A percentile compares a stretch with the other conserved stretches of the same genome.
phyloP scores from a whole-genome alignment of 345 rosid genomes.

The Draba incana region DNA sequence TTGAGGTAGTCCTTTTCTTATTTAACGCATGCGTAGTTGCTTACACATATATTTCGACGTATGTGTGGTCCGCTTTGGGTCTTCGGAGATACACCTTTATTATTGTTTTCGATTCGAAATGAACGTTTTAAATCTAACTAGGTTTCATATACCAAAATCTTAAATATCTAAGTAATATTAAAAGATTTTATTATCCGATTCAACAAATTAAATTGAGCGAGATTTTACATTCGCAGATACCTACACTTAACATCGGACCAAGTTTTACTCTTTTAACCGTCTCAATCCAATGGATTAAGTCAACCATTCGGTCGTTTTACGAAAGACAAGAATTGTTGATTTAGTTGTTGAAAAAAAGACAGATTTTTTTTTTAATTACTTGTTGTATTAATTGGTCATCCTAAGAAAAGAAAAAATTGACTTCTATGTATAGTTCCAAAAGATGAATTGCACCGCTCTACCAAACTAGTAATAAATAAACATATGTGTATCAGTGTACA shows the following conservation, averaged over 20 bases:
- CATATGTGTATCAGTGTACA: too few relatives aligned
- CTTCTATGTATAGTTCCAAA: constrained; percentile 24
- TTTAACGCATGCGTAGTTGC: constrained; percentile 32
- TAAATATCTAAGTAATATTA: not conserved
- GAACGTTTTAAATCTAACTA: not conserved
- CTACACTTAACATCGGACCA: not conserved
- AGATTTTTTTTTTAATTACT: not conserved
- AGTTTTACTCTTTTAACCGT: not conserved
- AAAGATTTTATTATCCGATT: not conserved
- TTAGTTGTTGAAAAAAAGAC: constrained; percentile 11
- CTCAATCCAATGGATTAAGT: not conserved
- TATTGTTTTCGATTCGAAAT: not conserved
- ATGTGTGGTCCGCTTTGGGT: constrained; percentile 4
- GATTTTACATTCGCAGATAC: not conserved
- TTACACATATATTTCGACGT: constrained; percentile 24
- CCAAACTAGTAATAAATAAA: too few relatives aligned
- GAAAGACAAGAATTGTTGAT: constrained; percentile 9
- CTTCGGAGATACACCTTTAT: not conserved
- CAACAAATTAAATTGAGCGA: constrained; percentile 5
- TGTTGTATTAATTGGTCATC: not conserved
- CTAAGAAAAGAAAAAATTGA: not conserved
- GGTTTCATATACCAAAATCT: not conserved
- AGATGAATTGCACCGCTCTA: constrained; percentile 20
- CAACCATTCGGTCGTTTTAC: not conserved
- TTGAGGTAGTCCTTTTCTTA: constrained; percentile 27